Base-by-base conservation (phyloP, 1,284 basidiomycete genomes). In the Wolfiporia cocos region DNA sequence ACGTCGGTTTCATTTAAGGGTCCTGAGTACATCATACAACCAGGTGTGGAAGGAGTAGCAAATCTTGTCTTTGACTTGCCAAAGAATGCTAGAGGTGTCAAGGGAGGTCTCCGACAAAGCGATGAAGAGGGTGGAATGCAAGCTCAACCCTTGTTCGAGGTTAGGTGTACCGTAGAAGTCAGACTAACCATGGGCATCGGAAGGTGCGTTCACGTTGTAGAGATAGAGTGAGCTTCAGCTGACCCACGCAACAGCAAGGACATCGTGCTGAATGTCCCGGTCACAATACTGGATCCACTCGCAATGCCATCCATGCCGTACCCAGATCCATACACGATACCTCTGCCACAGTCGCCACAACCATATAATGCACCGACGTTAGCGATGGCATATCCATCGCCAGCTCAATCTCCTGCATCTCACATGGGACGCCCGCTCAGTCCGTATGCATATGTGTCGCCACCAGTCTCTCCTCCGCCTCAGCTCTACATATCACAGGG, bases 31-130 rank as follows among this genome's bases (percentile, higher is more conserved):
- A 71, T 76, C 33, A 76, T 87, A 28, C 71, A 70, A 11, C 80
- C 84, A 1, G 83, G 82, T 7, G 71, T 69, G 2, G 86, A 89
- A 54, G 86, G 86, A 19, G 71, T 87, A 1, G 86, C 86, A 0
- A 77, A 73, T 50, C 70, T 89, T 6, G 82, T 86, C 4, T 79
- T 89, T 49, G 78, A 87, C 56, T 74, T 87, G 10, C 86, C 86
- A 3, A 67, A 63, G 34, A 59, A 68, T 44, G 77, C 83, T 0
- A 66, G 78, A 43, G 76, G 78, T 5, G 75, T 82, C 5, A 74
- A 69, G 47, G 80, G 81, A 24, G 79, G 81, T 14, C 43, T 48
- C 5, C 48, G 68, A 24, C 55, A 63, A 29, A 62, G 63, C 42
- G 64, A 61, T 50, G 56, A 68, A 49, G 43, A 56, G 37, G 54